These are phyloP conservation scores for Rhodocollybia butyracea DNA, from an alignment of 768 basidiomycete species.

Conservation along the genomic window DNA sequence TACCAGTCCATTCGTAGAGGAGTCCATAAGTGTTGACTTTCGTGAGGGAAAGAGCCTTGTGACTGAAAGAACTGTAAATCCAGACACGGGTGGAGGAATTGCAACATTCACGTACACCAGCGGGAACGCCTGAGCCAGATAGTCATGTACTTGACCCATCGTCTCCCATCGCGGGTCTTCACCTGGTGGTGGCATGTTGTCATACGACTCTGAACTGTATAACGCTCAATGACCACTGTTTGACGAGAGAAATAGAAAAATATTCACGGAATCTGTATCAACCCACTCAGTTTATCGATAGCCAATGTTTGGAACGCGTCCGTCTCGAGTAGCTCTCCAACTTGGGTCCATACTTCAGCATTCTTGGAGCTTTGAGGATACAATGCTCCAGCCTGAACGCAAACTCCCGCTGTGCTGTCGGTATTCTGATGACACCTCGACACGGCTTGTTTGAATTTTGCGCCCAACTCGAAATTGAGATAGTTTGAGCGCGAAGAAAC, in stretches of 20 bases:
- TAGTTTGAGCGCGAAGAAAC: not conserved
- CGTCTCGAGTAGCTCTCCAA: conserved; percentile 28
- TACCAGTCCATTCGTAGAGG: conserved; percentile 69
- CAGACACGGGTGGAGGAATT: not conserved
- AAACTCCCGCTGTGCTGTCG: conserved; percentile 9
- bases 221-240: not conserved
- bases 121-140: conserved; percentile 44
- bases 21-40: conserved; percentile 78
- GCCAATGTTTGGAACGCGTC: conserved; percentile 31
- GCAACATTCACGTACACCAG: conserved; percentile 44
- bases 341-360: conserved; percentile 25
- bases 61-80: conserved; percentile 32
- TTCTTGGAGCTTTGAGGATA: conserved; percentile 28
- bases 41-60: conserved; percentile 52
- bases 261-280: conserved; percentile 37
- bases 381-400: conserved; percentile 31
- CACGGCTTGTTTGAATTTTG: not conserved
- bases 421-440: not conserved
- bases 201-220: conserved; percentile 48
- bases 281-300: conserved; percentile 34
- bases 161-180: conserved; percentile 46
- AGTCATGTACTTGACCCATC: conserved; percentile 37
- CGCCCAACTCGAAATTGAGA: not conserved
- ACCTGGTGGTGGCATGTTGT: conserved; percentile 45
- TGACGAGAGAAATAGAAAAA: not conserved